A percentile compares a stretch with the other conserved stretches of the same genome.
phyloP scores from a whole-genome alignment of 306 rosid genomes.

The Gleditsia sinensis region DNA sequence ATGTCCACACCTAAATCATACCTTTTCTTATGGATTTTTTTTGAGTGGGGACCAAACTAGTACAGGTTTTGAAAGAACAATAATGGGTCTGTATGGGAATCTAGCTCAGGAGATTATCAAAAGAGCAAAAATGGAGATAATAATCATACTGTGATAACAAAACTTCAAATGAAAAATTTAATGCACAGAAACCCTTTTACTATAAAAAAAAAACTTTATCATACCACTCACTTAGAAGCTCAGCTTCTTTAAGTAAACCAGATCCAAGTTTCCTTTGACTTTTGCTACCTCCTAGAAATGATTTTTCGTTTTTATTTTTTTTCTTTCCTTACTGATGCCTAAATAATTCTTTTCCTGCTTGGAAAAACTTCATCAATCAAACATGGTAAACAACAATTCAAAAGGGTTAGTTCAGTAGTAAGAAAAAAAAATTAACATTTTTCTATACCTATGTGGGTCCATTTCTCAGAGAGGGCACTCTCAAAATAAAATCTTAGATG shows the following conservation, averaged over 20 bases:
- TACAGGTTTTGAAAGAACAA: slow-evolving; percentile 2
- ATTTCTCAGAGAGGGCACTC: no score
- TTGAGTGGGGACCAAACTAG: slow-evolving; percentile 34
- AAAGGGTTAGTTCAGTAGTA: no score
- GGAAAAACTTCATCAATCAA: background rate
- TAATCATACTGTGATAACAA: background rate
- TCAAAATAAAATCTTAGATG: no score
- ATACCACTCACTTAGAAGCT: background rate
- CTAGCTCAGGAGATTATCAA: slow-evolving; percentile 13
- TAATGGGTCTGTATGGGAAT: slow-evolving; percentile 14
- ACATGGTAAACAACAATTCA: no score
- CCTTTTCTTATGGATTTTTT: slow-evolving; percentile 34
- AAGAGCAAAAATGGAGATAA: background rate
- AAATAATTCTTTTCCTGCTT: background rate
- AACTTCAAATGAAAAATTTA: background rate
- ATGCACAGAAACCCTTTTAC: background rate
- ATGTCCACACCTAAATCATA: slow-evolving; percentile 36
- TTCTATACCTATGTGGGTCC: no score
- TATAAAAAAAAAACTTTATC: background rate
- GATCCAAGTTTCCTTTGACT: background rate
- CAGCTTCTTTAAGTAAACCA: background rate
- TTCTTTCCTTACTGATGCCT: background rate
- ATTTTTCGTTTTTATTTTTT: background rate
- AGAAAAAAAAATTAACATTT: no score
- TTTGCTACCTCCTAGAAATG: background rate